A percentile compares a stretch with the other conserved stretches of the same genome.
These are phyloP conservation scores for Xylariales sp. DNA, from an alignment of 2,329 filamentous ascomycete genomes.

Conservation along the genomic window DNA sequence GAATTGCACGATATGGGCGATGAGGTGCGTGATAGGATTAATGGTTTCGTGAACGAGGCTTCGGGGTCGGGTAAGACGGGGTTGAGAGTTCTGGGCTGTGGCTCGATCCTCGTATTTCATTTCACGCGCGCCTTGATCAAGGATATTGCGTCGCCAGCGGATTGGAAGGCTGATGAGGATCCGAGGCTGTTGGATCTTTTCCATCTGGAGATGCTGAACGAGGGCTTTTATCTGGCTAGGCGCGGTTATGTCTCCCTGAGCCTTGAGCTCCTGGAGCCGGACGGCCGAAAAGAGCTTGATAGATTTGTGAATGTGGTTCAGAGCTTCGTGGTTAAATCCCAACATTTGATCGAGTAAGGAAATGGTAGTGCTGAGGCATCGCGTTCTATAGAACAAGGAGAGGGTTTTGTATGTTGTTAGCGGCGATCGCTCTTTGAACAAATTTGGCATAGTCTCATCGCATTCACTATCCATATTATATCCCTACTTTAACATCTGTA, in stretches of 20 bases:
- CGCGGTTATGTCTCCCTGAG: constrained; percentile 57
- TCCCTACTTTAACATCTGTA: no score
- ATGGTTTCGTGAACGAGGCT: constrained; percentile 39
- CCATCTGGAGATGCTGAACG: constrained; percentile 60
- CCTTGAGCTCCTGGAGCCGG: constrained; percentile 53
- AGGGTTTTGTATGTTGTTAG: not conserved
- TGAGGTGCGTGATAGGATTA: constrained; percentile 40
- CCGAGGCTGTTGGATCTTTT: constrained; percentile 55
- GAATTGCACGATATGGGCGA: constrained; percentile 47
- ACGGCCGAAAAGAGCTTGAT: constrained; percentile 49
- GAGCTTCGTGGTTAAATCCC: constrained; percentile 48
- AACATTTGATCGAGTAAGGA: constrained; percentile 19
- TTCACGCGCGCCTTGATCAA: constrained; percentile 47
- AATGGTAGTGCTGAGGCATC: no score
- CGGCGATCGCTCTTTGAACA: not conserved
- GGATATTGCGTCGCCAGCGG: constrained; percentile 42
- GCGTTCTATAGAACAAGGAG: not conserved
- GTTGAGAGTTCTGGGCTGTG: constrained; percentile 34
- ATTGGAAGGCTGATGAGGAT: constrained; percentile 45
- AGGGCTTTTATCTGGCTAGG: constrained; percentile 56
- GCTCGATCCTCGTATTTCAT: constrained; percentile 40
- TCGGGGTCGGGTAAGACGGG: not conserved
- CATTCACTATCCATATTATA: not conserved
- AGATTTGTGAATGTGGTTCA: constrained; percentile 54
- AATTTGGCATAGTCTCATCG: not conserved